Percentiles rank a stretch among this genome's conserved stretches.
Conservation (phyloP, 805 yeast genomes). For the Grigorovia jiainica region DNA sequence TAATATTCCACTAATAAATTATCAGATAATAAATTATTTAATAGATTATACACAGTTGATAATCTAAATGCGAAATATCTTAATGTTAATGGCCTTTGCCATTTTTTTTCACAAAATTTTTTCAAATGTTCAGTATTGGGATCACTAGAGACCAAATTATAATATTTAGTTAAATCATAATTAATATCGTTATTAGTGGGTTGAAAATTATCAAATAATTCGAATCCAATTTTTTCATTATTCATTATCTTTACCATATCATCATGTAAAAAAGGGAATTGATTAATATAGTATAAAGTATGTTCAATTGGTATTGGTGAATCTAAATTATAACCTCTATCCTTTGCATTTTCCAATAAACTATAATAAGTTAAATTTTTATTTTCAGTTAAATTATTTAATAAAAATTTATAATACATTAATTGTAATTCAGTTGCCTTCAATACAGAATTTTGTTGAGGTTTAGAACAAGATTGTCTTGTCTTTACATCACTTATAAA, state of each 20-base stretch:
- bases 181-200: neutral
- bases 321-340: conserved; percentile 41
- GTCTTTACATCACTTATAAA: conserved; percentile 55
- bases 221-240: conserved; percentile 38
- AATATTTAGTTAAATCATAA: conserved; percentile 15
- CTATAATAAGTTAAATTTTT: conserved; percentile 31
- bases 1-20: conserved; percentile 44
- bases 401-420: conserved; percentile 44
- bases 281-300: conserved; percentile 31
- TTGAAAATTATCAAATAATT: conserved; percentile 28
- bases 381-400: conserved; percentile 30
- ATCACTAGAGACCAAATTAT: conserved; percentile 8
- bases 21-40: conserved; percentile 29
- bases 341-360: conserved; percentile 37
- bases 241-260: conserved; percentile 39
- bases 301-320: conserved; percentile 36
- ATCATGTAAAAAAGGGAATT: conserved; percentile 30
- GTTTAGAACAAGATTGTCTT: conserved; percentile 35
- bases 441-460: conserved; percentile 41
- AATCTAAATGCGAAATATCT: conserved; percentile 47
- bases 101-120: conserved; percentile 28
- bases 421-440: conserved; percentile 49
- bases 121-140: conserved; percentile 12
- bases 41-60: conserved; percentile 33
- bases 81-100: conserved; percentile 50